Evolutionary conservation across 306 rosid genomes (phyloP).

Genomic region (Pachyrhizus erosus): DNA sequence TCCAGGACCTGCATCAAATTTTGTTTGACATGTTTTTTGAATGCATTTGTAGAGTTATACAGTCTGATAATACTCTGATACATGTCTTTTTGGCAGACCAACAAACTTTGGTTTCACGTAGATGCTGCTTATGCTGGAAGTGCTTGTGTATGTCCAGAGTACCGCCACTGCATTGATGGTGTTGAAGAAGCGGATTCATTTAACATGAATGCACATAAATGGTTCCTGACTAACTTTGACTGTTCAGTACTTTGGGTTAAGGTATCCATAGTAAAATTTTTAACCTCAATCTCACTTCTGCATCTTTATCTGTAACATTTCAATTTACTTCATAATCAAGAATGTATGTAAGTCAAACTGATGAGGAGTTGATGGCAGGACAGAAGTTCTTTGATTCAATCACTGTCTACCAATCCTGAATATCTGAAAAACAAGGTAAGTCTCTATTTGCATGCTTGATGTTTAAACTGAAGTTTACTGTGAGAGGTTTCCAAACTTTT

Average conservation of each 20-base stretch:
- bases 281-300: slow-evolving; percentile 16
- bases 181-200: slow-evolving; percentile 93
- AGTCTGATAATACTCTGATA: slow-evolving; percentile 35
- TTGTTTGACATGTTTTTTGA: neutral
- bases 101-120: slow-evolving; percentile 87
- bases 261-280: slow-evolving; percentile 55
- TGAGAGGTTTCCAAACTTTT: slow-evolving; percentile 32
- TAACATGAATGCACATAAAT: slow-evolving; percentile 95
- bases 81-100: slow-evolving; percentile 53
- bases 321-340: slow-evolving; percentile 17
- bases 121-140: slow-evolving; percentile 99
- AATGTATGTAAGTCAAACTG: neutral
- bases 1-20: neutral
- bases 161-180: slow-evolving; percentile 80
- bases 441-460: slow-evolving; percentile 28
- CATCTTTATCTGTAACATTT: slow-evolving; percentile 31
- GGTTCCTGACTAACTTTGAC: slow-evolving; percentile 93
- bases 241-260: slow-evolving; percentile 95
- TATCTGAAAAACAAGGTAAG: slow-evolving; percentile 80
- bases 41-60: slow-evolving; percentile 31
- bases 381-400: slow-evolving; percentile 75
- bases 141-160: slow-evolving; percentile 95
- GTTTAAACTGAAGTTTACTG: slow-evolving; percentile 10
- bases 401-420: slow-evolving; percentile 95
- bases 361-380: slow-evolving; percentile 66